Evolutionary conservation across 1,139 yeast species (phyloP), one percentile per base, ranked within the genome.

Genomic region (Diutina mesorugosa): DNA sequence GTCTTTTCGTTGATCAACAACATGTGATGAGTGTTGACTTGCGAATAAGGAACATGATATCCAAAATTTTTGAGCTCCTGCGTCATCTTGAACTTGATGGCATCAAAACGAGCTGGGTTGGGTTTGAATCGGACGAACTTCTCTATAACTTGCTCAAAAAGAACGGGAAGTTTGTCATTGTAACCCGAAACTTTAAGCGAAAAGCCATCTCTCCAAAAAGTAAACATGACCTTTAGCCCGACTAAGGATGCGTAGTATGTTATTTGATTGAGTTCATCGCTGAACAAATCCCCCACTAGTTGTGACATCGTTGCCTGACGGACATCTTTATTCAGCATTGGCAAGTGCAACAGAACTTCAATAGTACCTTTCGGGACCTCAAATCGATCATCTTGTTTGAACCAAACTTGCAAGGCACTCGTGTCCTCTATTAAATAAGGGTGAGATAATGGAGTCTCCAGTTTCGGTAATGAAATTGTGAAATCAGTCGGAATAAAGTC

Each of bases 161-260:
- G 74, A 8, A 78, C 78, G 10, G 80, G 76, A 54, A 90, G 72
- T 65, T 91, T 91, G 68, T 93, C 93, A 63, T 87, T 89, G 69
- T 87, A 93, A 1, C 99, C 99, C 53, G 78, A 74, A 21, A 90
- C 75, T 55, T 80, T 80, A 50, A 93, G 66, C 50, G 80, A 79
- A 54, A 90, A 66, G 0, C 97, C 96, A 62, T 86, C 90, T 60
- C 86, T 78, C 60, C 86, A 80, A 56, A 81, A 73, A 50, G 76
- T 69, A 51, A 91, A 75, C 4, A 76, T 71, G 59, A 85, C 84
- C 55, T 77, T 72, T 58, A 90, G 77, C 0, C 95, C 95, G 2
- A 95, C 97, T 59, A 90, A 74, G 8, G 84, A 80, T 0, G 99
- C 97, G 66, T 87, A 87, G 64, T 93, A 93, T 6, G 90, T 83